Percentiles rank a stretch among this genome's conserved stretches.
phyloP scores from a whole-genome alignment of 257 asterid species.

The Solanum rostratum region DNA sequence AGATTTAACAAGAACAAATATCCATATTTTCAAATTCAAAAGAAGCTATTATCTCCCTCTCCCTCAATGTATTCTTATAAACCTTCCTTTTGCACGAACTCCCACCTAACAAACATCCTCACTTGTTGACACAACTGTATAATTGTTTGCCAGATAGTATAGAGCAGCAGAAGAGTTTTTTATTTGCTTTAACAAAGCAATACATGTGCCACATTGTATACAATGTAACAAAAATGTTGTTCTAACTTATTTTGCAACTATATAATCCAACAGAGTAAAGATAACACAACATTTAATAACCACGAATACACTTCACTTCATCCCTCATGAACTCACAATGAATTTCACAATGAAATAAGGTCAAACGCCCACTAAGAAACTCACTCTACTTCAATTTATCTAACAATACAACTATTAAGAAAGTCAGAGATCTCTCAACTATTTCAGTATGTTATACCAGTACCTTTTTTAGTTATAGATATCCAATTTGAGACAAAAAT shows the following conservation, averaged over 20 bases:
- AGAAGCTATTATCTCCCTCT: neutral
- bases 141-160: neutral
- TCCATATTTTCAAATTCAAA: neutral
- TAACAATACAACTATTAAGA: neutral
- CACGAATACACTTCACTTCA: neutral
- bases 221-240: neutral
- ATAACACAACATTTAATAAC: neutral
- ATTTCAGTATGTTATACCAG: neutral
- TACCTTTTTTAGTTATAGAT: neutral
- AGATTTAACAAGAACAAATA: neutral
- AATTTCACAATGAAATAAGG: too few relatives aligned
- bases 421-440: neutral
- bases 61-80: neutral
- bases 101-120: neutral
- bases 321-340: too few relatives aligned
- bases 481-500: neutral
- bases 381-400: neutral
- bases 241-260: neutral
- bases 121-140: neutral
- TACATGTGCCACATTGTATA: neutral
- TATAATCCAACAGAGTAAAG: neutral
- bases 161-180: neutral
- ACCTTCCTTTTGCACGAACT: neutral
- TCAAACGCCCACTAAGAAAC: neutral
- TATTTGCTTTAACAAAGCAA: neutral